phyloP scores from a whole-genome alignment of 768 basidiomycete genomes.

The Wakefieldia striispora region DNA sequence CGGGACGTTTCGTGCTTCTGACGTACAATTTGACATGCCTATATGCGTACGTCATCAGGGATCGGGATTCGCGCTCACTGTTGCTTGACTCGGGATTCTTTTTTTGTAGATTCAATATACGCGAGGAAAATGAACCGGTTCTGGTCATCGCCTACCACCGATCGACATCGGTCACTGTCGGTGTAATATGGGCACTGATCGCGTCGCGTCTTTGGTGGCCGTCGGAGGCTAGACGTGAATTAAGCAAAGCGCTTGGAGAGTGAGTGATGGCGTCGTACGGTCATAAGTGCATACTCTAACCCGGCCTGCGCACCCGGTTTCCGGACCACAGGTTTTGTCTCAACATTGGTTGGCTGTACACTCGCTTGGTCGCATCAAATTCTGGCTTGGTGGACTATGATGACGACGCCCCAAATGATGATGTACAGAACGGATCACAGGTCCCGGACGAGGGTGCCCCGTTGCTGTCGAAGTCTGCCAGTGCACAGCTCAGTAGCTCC shows the following conservation, averaged over 20 bases:
- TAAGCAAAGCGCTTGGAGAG: conserved; percentile 86
- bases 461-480: conserved; percentile 34
- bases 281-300: not conserved
- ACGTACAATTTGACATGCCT: conserved; percentile 89
- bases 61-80: not conserved
- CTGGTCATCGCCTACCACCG: conserved; percentile 73
- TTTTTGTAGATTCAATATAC: conserved; percentile 68
- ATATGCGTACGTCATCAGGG: conserved; percentile 46
- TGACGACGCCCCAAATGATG: conserved; percentile 19
- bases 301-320: not conserved
- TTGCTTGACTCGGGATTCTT: not conserved
- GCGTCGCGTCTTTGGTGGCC: conserved; percentile 96
- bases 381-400: conserved; percentile 59
- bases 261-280: conserved; percentile 36
- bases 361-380: conserved; percentile 84
- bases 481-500: conserved; percentile 53
- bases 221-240: conserved; percentile 84
- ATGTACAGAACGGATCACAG: not conserved
- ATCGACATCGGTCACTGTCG: conserved; percentile 75
- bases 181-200: conserved; percentile 86
- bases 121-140: conserved; percentile 61
- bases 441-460: conserved; percentile 31
- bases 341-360: conserved; percentile 94
- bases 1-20: conserved; percentile 77
- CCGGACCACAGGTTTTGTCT: conserved; percentile 72